Percentiles rank a stretch among this genome's conserved stretches.
Evolutionary conservation across 208 protist genomes (phyloP).

Genomic region (Kentomonas sorsogonicus): DNA sequence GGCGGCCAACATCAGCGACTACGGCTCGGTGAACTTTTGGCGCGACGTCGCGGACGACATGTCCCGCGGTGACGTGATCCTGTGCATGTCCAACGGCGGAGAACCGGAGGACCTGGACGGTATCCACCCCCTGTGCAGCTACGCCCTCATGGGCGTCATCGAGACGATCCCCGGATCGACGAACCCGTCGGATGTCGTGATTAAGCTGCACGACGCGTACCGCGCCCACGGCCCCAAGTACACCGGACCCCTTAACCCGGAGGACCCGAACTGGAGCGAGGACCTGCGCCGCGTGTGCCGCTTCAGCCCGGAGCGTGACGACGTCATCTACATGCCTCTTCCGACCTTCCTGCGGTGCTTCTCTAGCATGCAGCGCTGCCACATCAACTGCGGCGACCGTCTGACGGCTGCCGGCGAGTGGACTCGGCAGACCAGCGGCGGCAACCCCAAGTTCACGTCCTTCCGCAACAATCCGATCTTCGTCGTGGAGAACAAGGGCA

Average conservation of each 20-base stretch:
- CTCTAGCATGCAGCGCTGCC: conserved; percentile 67
- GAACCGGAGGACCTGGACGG: conserved; percentile 29
- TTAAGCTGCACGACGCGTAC: conserved; percentile 76
- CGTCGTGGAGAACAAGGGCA: conserved; percentile 78
- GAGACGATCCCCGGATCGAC: conserved; percentile 40
- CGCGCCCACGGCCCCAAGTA: conserved; percentile 36
- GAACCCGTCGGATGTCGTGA: conserved; percentile 50
- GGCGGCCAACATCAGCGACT: conserved; percentile 65
- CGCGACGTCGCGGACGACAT: conserved; percentile 51
- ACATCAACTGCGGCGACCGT: conserved; percentile 85
- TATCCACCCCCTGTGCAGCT: conserved; percentile 79
- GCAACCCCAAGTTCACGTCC: conserved; percentile 73
- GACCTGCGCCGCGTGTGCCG: conserved; percentile 56
- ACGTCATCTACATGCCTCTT: conserved; percentile 64
- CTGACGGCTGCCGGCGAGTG: conserved; percentile 55
- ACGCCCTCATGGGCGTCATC: conserved; percentile 63
- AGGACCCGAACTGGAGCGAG: conserved; percentile 57
- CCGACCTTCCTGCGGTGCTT: conserved; percentile 78
- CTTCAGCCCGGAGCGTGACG: conserved; percentile 35
- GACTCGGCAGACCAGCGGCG: conserved; percentile 53
- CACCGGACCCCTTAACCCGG: conserved; percentile 44
- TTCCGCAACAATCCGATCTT: conserved; percentile 89
- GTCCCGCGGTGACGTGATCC: conserved; percentile 58
- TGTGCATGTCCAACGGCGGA: conserved; percentile 63
- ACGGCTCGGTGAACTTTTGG: conserved; percentile 60